Percentiles rank a stretch among this genome's conserved stretches.
phyloP scores from a whole-genome alignment of 2,329 filamentous ascomycete genomes.

The Ploettnerulaceae sp. region DNA sequence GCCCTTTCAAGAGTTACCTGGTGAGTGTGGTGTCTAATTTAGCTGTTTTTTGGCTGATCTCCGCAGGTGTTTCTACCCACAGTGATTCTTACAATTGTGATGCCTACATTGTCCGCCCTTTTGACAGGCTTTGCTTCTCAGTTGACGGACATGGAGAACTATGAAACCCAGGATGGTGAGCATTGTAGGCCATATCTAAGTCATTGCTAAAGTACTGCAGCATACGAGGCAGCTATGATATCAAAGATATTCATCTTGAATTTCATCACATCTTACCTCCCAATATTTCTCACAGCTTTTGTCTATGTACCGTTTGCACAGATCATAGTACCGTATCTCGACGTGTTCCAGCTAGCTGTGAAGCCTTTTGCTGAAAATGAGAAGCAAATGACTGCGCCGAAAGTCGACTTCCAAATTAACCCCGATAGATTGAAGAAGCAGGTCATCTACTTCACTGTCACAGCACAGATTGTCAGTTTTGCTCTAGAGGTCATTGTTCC shows the following conservation, averaged over 20 bases:
- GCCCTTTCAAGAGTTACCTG: constrained; percentile 79
- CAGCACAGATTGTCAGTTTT: constrained; percentile 85
- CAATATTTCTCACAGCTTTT: constrained; percentile 88
- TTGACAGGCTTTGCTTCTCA: constrained; percentile 72
- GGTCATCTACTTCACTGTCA: constrained; percentile 94
- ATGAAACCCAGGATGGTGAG: constrained; percentile 72
- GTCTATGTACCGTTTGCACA: constrained; percentile 90
- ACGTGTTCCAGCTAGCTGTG: constrained; percentile 72
- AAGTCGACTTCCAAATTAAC: constrained; percentile 71
- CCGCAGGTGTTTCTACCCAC: constrained; percentile 78
- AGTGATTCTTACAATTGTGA: constrained; percentile 72
- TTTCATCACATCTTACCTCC: constrained; percentile 92
- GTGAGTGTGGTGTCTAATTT: constrained; percentile 52
- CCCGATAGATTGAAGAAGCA: constrained; percentile 79
- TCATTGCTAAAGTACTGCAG: constrained; percentile 36
- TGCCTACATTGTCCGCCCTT: constrained; percentile 72
- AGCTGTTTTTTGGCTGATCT: neutral
- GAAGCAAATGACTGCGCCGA: constrained; percentile 56
- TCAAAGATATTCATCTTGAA: constrained; percentile 94
- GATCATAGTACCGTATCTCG: constrained; percentile 77
- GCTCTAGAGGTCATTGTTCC: constrained; percentile 81
- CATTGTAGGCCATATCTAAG: neutral
- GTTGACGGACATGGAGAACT: constrained; percentile 84
- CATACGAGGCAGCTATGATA: constrained; percentile 77
- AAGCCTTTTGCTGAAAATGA: constrained; percentile 71